Percentiles rank a stretch among this genome's conserved stretches.
Conservation (phyloP, 352 stramenopile genomes). For the Plasmopara viticola region DNA sequence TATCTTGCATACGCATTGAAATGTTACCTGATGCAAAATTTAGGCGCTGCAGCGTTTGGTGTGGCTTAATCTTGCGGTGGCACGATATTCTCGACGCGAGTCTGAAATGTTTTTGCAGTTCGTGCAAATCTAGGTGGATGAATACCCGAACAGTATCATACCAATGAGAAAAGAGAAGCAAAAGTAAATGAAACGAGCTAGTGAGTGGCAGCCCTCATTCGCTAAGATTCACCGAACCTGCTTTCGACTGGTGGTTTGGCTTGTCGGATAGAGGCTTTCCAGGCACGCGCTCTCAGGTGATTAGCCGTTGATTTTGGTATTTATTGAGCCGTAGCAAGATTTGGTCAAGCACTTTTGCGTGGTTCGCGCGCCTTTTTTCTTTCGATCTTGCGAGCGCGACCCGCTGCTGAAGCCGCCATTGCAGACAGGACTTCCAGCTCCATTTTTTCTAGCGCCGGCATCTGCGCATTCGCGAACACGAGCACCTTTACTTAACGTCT, state of each 20-base stretch:
- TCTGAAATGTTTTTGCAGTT: slow-evolving; percentile 2
- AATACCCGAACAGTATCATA: slow-evolving; percentile 1
- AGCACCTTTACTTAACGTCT: not conserved
- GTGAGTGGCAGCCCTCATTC: not conserved
- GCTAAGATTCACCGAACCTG: slow-evolving; percentile 18
- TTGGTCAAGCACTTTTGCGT: not conserved
- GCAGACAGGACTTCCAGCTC: not conserved
- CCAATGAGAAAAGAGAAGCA: slow-evolving; percentile 6
- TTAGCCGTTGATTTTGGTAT: not conserved
- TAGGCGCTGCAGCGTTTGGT: not conserved
- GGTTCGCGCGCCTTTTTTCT: slow-evolving; percentile 15
- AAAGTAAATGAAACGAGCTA: slow-evolving; percentile 19
- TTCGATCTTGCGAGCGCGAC: slow-evolving; percentile 12
- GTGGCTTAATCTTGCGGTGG: too few relatives aligned
- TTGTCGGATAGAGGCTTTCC: slow-evolving; percentile 11
- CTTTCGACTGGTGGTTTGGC: not conserved
- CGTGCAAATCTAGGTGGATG: not conserved
- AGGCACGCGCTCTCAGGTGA: slow-evolving; percentile 8
- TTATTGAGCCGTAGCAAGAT: not conserved
- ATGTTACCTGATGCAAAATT: not conserved
- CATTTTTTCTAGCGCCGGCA: slow-evolving; percentile 15
- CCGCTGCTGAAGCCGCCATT: slow-evolving; percentile 2
- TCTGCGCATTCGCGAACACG: slow-evolving; percentile 8
- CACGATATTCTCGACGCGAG: too few relatives aligned
- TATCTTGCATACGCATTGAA: not conserved